phyloP scores from a whole-genome alignment of 257 asterid genomes.

The Buddleja alternifolia region DNA sequence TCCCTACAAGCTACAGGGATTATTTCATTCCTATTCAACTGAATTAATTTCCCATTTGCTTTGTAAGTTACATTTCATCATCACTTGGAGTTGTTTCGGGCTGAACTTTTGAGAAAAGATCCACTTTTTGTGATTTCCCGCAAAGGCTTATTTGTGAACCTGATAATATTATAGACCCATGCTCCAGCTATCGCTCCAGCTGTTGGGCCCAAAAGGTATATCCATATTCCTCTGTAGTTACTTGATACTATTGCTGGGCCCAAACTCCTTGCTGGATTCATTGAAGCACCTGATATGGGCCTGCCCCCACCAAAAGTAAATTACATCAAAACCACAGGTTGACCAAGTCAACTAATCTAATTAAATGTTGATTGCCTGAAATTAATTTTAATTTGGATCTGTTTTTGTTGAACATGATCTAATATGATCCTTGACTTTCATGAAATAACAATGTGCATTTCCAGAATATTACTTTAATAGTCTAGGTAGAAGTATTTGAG shows the following conservation, averaged over 20 bases:
- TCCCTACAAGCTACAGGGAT: too few species aligned
- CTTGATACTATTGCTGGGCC: slow-evolving; percentile 84
- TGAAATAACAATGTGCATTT: not conserved
- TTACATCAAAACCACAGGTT: too few species aligned
- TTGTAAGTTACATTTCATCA: slow-evolving; percentile 1
- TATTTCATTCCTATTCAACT: slow-evolving; percentile 17
- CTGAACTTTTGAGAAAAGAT: slow-evolving; percentile 54
- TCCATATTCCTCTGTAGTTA: slow-evolving; percentile 63
- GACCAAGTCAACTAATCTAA: too few species aligned
- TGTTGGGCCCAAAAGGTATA: slow-evolving; percentile 71
- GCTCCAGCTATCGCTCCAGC: slow-evolving; percentile 83
- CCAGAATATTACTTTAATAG: not conserved
- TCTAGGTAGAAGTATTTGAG: too few species aligned
- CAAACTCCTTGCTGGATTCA: slow-evolving; percentile 92
- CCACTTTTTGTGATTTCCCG: slow-evolving; percentile 72
- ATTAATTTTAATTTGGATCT: too few species aligned
- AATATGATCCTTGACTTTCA: not conserved
- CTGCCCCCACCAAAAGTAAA: slow-evolving; percentile 34
- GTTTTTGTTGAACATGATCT: not conserved
- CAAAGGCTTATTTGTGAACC: slow-evolving; percentile 76
- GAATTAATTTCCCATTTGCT: not conserved
- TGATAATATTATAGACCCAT: slow-evolving; percentile 76
- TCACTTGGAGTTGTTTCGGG: slow-evolving; percentile 31
- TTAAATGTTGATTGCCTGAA: too few species aligned
- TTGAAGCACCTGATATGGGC: slow-evolving; percentile 91